Base-by-base conservation (phyloP, 2,329 filamentous ascomycete genomes). In the Scleromitrula shiraiana region DNA sequence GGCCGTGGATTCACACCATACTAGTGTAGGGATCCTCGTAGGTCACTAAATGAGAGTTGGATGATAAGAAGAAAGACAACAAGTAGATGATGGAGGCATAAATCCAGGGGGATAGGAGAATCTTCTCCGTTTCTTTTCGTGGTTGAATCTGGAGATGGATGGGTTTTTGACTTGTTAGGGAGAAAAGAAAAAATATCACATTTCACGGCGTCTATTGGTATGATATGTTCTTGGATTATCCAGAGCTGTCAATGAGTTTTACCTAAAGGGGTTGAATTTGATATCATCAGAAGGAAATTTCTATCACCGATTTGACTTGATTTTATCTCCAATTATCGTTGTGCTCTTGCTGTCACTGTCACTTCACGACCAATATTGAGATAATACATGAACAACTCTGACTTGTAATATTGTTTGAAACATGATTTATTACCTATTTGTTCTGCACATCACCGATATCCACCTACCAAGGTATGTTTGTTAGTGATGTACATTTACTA, bases 1-100 rank as follows among this genome's bases (percentile, higher is more conserved):
- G 68, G 76, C 48, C 75, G 81, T 59, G 81, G 80, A 53, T 84
- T 72, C 64, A 67, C 75, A 49, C 82, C 82, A 50, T 85, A 85
- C 66, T 85, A 75, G 65, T 26, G 4, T 17, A 17, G 7, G 14
- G 4, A 15, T 17, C n/a, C 7, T 50, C 41, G 32, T 12, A n/a
- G 37, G n/a, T n/a, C n/a, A n/a, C n/a, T n/a, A n/a, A n/a, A n/a
- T n/a, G 17, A 9, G 22, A 22, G 29, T 38, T 10, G 15, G 15
- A 39, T 30, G 40, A 45, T 32, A 14, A 37, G 26, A 45, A 22
- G 41, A 26, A 23, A 24, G 29, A 23, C 12, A 15, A 33, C 17
- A 8, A 33, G n/a, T 15, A 33, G n/a, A 33, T 33, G 30, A n/a
- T n/a, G n/a, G 17, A n/a, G 30, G n/a, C 30, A 15, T 15, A 7